Conservation (phyloP, 164 flowering plant species). For the Saururus chinensis region DNA sequence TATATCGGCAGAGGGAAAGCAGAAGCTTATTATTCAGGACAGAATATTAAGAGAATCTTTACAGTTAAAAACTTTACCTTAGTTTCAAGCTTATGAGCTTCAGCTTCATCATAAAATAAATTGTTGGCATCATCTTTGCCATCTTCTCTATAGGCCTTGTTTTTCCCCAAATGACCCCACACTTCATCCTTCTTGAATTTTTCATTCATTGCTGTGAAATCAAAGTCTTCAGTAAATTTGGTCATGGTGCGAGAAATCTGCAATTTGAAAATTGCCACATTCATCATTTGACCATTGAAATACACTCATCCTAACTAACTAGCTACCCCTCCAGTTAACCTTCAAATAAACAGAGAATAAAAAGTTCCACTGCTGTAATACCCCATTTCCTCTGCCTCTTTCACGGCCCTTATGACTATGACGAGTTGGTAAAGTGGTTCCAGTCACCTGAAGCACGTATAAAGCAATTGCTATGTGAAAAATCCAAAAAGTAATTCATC, state of each 20-base stretch:
- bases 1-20: too few relatives aligned
- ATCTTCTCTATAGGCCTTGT: conserved; percentile 24
- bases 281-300: neutral
- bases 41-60: too few relatives aligned
- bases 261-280: conserved; percentile 2
- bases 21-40: too few relatives aligned
- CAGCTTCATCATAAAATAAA: conserved; percentile 28
- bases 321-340: neutral
- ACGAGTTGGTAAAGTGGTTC: conserved; percentile 32
- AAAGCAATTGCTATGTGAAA: neutral
- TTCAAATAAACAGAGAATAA: neutral
- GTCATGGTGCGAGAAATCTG: conserved; percentile 46
- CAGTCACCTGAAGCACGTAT: conserved; percentile 34
- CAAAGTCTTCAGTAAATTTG: conserved; percentile 77
- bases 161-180: conserved; percentile 87
- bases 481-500: too few relatives aligned
- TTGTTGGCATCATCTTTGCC: conserved; percentile 23
- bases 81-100: conserved; percentile 20
- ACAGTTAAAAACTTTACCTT: conserved; percentile 21
- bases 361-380: conserved; percentile 16
- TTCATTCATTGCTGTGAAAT: conserved; percentile 90
- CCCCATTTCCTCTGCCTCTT: conserved; percentile 71
- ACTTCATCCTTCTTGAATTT: conserved; percentile 92
- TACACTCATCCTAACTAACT: neutral
- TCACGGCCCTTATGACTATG: conserved; percentile 44